Evolutionary conservation across 2,329 filamentous ascomycete genomes (phyloP), one percentile per base, ranked within the genome.

Genomic region (Alternaria sp.): DNA sequence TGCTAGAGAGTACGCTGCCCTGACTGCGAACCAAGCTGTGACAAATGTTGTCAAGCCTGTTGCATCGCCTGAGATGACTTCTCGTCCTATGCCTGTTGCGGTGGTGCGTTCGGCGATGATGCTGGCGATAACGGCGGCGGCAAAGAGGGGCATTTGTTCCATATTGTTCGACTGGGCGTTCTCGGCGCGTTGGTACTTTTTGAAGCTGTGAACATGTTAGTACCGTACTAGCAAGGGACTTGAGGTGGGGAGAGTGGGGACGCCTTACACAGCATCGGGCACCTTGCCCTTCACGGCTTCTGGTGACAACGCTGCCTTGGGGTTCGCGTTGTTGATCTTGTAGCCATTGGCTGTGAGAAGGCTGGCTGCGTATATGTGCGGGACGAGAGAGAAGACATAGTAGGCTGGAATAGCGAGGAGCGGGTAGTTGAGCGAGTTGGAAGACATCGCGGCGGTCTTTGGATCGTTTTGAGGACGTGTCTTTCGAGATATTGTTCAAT

Each of bases 101-200:
- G 68, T 69, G 19, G 62, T 66, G 55, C 71, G 68, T 65, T 67
- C 70, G n/a, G 73, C 73, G 3, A 74, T 9, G 9, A 75, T 52
- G 21, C 71, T 73, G 1, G 73, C 69, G 10, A 75, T 56, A 2
- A 75, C 59, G 3, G 73, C 73, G 1, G 60, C 54, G 3, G 69
- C 72, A 43, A 74, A 75, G 3, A 75, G 56, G 10, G 73, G 72
- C 30, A 75, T 51, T 53, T 74, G 71, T 57, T 75, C 73, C 4
- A 67, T 17, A 28, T 68, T 73, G 58, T 75, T 75, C 25, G 61
- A 64, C 15, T 74, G 72, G 1, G 72, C 71, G 52, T 66, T 70
- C 45, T 75, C 72, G 11, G 73, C 72, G 26, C 73, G 72, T 54
- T 74, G 72, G 64, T 70, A 74, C 47, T 72, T 73, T 43, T 67